These are phyloP conservation scores for Climacium dendroides DNA, from an alignment of 225 moss, liverwort and hornwort genomes.

Conservation along the genomic window DNA sequence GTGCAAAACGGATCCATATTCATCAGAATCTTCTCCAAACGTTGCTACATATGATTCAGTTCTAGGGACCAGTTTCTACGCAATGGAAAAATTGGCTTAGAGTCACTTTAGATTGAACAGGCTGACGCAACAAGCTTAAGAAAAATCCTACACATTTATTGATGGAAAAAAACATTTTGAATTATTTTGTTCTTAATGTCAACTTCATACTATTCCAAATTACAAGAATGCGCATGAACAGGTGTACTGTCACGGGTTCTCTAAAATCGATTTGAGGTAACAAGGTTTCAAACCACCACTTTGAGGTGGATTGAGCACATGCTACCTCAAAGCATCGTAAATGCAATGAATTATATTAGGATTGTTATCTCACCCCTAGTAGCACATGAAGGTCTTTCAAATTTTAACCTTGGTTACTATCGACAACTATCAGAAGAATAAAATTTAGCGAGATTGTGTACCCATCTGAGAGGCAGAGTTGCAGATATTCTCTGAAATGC, in stretches of 20 bases:
- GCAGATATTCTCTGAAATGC: constrained; percentile 91
- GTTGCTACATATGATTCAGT: background rate
- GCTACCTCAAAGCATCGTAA: background rate
- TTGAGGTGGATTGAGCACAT: background rate
- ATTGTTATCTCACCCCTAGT: background rate
- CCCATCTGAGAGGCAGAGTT: constrained; percentile 87
- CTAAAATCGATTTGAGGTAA: background rate
- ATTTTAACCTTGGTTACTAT: background rate
- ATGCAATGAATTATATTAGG: background rate
- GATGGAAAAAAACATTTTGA: background rate
- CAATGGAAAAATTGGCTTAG: background rate
- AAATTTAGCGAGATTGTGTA: background rate
- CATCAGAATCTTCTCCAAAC: background rate
- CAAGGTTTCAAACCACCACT: background rate
- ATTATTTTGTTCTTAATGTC: background rate
- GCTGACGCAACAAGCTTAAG: background rate
- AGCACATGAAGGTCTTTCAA: background rate
- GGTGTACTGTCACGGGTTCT: background rate
- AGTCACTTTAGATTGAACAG: background rate
- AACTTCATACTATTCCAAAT: background rate
- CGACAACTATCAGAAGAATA: background rate
- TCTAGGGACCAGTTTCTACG: background rate
- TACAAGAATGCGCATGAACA: background rate
- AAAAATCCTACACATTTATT: background rate
- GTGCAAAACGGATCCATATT: background rate